A percentile compares a stretch with the other conserved stretches of the same genome.
phyloP scores from a whole-genome alignment of 768 basidiomycete genomes.

The Hirschioporus abietinus region DNA sequence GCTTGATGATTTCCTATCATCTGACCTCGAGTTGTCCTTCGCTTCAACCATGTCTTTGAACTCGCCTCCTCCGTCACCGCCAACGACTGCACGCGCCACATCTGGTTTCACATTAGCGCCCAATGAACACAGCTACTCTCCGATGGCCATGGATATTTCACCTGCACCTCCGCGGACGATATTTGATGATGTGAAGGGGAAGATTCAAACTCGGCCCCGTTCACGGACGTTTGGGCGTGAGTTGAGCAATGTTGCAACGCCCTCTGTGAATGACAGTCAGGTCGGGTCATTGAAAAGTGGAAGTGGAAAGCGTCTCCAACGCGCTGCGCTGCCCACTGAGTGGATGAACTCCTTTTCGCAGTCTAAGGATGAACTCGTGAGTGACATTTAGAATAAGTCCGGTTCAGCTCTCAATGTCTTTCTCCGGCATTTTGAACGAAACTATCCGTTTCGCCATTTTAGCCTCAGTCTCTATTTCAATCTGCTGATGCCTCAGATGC shows the following conservation, averaged over 20 bases:
- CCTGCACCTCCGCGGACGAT: slow-evolving; percentile 46
- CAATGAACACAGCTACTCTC: slow-evolving; percentile 14
- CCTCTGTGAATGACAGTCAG: slow-evolving; percentile 22
- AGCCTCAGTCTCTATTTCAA: not conserved
- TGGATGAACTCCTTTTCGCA: slow-evolving; percentile 40
- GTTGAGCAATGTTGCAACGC: slow-evolving; percentile 50
- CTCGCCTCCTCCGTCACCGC: slow-evolving; percentile 45
- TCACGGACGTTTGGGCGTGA: slow-evolving; percentile 71
- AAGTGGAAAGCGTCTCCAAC: slow-evolving; percentile 47
- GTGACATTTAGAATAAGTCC: not conserved
- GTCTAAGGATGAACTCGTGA: slow-evolving; percentile 16
- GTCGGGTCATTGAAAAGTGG: slow-evolving; percentile 27
- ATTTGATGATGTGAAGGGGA: slow-evolving; percentile 24
- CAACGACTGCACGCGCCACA: slow-evolving; percentile 1
- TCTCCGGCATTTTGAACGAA: not conserved
- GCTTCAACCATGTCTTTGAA: slow-evolving; percentile 78
- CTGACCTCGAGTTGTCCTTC: slow-evolving; percentile 75
- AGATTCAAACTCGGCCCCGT: slow-evolving; percentile 45
- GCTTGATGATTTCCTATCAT: slow-evolving; percentile 61
- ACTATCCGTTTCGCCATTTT: not conserved
- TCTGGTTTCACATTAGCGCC: slow-evolving; percentile 32
- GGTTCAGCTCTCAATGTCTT: not conserved
- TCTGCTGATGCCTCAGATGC: slow-evolving; percentile 27
- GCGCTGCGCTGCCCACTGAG: slow-evolving; percentile 57
- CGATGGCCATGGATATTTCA: slow-evolving; percentile 79